Conservation (phyloP, 345 rosid genomes). For the Eucalyptus coolabah region DNA sequence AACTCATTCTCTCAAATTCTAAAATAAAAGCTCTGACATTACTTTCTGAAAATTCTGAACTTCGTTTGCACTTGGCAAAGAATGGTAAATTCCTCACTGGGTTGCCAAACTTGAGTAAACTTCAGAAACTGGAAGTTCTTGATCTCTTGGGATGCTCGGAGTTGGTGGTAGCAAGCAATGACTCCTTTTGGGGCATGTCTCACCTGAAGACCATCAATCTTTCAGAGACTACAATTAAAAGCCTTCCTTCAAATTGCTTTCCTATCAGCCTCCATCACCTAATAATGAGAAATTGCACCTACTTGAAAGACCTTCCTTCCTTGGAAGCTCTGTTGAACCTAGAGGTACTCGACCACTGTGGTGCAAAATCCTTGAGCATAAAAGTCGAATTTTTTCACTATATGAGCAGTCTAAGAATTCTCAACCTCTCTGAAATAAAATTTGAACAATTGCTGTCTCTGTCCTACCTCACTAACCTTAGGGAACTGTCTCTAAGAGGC, state of each 20-base stretch:
- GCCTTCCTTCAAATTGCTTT: background rate
- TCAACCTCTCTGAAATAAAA: background rate
- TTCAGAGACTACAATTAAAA: background rate
- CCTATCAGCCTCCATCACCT: background rate
- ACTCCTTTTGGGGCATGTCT: background rate
- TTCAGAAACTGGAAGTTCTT: background rate
- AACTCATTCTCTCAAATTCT: background rate
- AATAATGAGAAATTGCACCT: background rate
- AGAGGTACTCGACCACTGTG: background rate
- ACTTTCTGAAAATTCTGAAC: background rate
- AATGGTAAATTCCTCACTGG: background rate
- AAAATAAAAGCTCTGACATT: background rate
- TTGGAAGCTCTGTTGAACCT: background rate
- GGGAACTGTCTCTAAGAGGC: background rate
- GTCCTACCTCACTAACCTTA: background rate
- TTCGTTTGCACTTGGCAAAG: background rate
- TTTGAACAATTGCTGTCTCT: background rate
- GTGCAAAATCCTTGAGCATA: background rate
- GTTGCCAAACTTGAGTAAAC: background rate
- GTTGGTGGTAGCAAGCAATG: background rate
- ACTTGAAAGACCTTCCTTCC: background rate
- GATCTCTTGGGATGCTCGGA: background rate
- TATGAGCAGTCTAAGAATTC: background rate
- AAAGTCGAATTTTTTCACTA: background rate
- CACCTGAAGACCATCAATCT: background rate